Percentiles rank a stretch among this genome's conserved stretches.
These are phyloP conservation scores for Alternaria incomplexa DNA, from an alignment of 2,329 filamentous ascomycete species.

Conservation along the genomic window DNA sequence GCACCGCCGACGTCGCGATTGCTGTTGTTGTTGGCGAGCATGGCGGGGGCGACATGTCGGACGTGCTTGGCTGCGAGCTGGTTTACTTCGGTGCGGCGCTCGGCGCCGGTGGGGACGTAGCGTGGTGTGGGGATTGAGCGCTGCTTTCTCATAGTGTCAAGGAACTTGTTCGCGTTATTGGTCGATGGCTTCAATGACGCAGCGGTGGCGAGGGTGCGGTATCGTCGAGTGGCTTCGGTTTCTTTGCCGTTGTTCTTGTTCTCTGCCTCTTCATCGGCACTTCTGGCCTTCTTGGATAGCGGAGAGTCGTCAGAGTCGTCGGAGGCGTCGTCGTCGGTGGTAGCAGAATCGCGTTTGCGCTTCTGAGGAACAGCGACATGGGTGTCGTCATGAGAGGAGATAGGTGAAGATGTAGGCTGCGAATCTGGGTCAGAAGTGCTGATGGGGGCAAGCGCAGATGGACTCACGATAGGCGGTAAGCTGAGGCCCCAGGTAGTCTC, in stretches of 20 bases:
- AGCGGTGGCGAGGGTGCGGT: neutral
- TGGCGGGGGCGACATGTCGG: neutral
- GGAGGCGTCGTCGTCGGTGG: neutral
- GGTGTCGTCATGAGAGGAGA: neutral
- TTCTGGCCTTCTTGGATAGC: neutral
- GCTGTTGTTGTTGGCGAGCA: neutral
- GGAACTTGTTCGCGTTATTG: neutral
- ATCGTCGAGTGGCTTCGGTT: neutral
- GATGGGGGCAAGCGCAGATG: rapidly evolving
- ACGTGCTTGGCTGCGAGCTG: neutral
- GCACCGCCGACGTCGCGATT: neutral
- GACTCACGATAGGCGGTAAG: neutral
- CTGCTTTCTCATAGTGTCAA: neutral
- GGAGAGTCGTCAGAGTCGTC: rapidly evolving
- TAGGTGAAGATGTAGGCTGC: neutral
- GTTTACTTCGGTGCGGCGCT: neutral
- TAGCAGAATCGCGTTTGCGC: neutral
- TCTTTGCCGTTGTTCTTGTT: rapidly evolving
- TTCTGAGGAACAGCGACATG: neutral
- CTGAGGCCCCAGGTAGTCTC: neutral
- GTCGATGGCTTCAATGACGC: neutral
- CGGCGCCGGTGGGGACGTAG: neutral
- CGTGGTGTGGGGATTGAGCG: neutral
- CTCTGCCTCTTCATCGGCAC: rapidly evolving
- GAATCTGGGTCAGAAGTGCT: neutral